These are phyloP conservation scores for Bipolaris cookei DNA, from an alignment of 2,329 filamentous ascomycete genomes.

Conservation along the genomic window DNA sequence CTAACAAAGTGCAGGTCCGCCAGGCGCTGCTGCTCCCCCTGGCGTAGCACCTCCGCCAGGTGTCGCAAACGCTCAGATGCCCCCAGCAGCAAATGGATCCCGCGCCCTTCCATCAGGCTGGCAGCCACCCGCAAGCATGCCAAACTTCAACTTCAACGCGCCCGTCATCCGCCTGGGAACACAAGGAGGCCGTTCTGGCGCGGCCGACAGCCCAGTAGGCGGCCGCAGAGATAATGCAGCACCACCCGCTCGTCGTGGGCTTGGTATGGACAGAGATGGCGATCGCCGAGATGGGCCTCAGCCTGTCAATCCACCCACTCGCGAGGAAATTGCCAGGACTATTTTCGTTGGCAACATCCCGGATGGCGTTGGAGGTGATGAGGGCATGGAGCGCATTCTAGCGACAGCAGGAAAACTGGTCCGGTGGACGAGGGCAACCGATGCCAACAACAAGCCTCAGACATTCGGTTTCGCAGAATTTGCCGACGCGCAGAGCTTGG, in stretches of 20 bases:
- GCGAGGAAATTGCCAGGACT: conserved; percentile 89
- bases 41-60: conserved; percentile 78
- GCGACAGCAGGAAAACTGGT: conserved; percentile 77
- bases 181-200: conserved; percentile 66
- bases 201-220: conserved; percentile 51
- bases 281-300: conserved; percentile 71
- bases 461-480: conserved; percentile 96
- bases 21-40: conserved; percentile 61
- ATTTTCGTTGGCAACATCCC: conserved; percentile 90
- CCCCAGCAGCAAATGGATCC: conserved; percentile 78
- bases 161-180: conserved; percentile 94
- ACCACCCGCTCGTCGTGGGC: conserved; percentile 55
- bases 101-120: conserved; percentile 82
- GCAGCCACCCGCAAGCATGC: conserved; percentile 87
- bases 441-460: conserved; percentile 80
- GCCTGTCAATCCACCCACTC: conserved; percentile 78
- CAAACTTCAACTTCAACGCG: conserved; percentile 97
- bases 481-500: conserved; percentile 87
- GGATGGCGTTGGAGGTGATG: conserved; percentile 76
- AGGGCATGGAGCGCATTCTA: conserved; percentile 79
- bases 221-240: conserved; percentile 57
- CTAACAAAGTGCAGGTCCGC: conserved; percentile 16
- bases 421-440: conserved; percentile 81
- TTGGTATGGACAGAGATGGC: conserved; percentile 64
- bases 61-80: conserved; percentile 74